phyloP scores from a whole-genome alignment of 805 yeast species.

The Saccharomycopsis synnaedendra region DNA sequence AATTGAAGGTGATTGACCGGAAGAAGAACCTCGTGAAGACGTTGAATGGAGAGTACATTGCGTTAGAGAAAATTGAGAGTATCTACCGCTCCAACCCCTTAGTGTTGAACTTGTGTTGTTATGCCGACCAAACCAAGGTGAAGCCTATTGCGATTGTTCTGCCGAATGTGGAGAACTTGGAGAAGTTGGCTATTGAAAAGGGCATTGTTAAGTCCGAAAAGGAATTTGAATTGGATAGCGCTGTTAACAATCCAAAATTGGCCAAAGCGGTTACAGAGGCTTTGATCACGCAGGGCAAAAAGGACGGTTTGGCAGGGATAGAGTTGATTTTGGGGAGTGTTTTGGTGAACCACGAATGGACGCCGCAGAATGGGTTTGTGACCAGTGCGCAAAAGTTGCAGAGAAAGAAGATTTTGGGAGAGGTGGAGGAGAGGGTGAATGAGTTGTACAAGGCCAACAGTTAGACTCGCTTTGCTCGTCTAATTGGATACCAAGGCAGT shows the following conservation, averaged over 20 bases:
- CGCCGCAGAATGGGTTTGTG: slow-evolving; percentile 89
- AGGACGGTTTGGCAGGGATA: slow-evolving; percentile 74
- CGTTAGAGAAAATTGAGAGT: slow-evolving; percentile 88
- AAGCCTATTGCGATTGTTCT: slow-evolving; percentile 89
- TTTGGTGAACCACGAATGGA: slow-evolving; percentile 87
- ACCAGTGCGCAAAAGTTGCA: slow-evolving; percentile 95
- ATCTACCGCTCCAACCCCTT: slow-evolving; percentile 73
- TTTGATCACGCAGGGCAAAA: slow-evolving; percentile 62
- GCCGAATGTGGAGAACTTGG: slow-evolving; percentile 62
- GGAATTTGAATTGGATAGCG: slow-evolving; percentile 34
- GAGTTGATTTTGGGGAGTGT: slow-evolving; percentile 76
- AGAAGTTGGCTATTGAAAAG: slow-evolving; percentile 45
- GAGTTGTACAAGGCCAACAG: slow-evolving; percentile 33
- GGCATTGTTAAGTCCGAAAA: slow-evolving; percentile 34
- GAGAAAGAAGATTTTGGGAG: slow-evolving; percentile 74
- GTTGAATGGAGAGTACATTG: slow-evolving; percentile 93
- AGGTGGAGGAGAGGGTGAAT: slow-evolving; percentile 58
- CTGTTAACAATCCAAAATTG: slow-evolving; percentile 45
- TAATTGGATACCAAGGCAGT: too few relatives aligned
- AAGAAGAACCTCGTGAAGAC: slow-evolving; percentile 95
- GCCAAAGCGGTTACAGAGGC: slow-evolving; percentile 41
- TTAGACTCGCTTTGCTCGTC: too few relatives aligned
- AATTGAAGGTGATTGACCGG: slow-evolving; percentile 78
- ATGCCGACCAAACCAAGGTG: slow-evolving; percentile 79
- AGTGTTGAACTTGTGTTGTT: slow-evolving; percentile 79